phyloP scores from a whole-genome alignment of 192 early-diverging fungal species.

The Coemansia sp. region DNA sequence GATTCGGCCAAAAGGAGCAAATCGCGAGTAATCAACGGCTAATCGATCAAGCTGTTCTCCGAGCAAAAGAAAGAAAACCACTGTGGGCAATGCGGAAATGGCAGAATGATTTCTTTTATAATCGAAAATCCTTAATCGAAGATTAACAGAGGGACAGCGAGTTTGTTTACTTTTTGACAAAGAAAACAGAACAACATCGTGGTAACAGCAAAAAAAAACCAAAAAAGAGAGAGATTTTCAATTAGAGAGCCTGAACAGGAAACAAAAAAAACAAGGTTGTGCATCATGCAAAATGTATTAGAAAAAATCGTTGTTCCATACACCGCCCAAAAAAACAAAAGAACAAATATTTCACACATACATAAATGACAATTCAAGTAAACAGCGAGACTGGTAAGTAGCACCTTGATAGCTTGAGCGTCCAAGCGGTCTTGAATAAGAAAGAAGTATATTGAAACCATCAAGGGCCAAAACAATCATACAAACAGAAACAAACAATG shows the following conservation, averaged over 20 bases:
- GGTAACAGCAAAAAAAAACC: background rate
- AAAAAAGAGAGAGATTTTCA: background rate
- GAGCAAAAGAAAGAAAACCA: background rate
- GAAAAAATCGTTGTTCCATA: background rate
- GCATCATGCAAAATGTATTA: background rate
- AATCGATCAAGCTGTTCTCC: background rate
- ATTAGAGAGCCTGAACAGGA: background rate
- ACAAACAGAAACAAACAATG: no score
- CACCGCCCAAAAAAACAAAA: no score
- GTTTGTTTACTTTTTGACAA: background rate
- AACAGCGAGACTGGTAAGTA: no score
- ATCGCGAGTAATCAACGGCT: background rate
- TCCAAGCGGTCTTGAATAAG: background rate
- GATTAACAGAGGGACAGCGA: background rate
- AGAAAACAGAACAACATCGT: background rate
- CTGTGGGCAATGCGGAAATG: background rate
- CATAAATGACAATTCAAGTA: no score
- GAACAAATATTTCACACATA: no score
- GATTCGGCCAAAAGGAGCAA: background rate
- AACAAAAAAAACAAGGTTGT: background rate
- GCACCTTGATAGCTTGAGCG: background rate
- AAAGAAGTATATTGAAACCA: background rate
- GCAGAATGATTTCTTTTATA: background rate
- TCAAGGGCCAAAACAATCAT: no score
- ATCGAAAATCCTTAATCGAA: conserved; percentile 6